Evolutionary conservation across 192 early-diverging fungal species (phyloP).

Genomic region (Martensiomyces pterosporus): DNA sequence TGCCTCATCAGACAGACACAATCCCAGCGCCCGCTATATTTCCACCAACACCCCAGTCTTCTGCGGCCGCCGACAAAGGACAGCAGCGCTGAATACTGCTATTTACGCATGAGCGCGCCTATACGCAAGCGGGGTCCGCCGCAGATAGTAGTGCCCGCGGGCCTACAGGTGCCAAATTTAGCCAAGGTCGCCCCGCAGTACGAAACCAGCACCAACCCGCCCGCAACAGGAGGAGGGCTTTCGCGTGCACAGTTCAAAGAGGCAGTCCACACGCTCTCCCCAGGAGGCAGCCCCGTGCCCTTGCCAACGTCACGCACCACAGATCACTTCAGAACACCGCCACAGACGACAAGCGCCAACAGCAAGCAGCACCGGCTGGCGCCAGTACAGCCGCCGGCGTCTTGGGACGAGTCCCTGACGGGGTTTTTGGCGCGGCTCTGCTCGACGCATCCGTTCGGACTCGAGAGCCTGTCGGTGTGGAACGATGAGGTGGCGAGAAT

Average conservation of each 20-base stretch:
- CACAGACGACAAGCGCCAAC: conserved; percentile 3
- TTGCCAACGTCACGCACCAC: conserved; percentile 31
- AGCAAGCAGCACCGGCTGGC: not conserved
- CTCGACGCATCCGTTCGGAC: conserved; percentile 34
- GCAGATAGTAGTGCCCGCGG: conserved; percentile 12
- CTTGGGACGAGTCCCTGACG: conserved; percentile 32
- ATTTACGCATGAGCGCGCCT: too few species aligned
- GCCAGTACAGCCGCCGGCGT: conserved; percentile 13
- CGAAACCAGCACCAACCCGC: conserved; percentile 1
- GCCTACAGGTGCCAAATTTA: conserved; percentile 26
- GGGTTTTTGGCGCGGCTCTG: conserved; percentile 31
- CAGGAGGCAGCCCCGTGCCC: conserved; percentile 17
- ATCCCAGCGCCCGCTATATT: too few species aligned
- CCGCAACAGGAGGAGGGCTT: conserved; percentile 15
- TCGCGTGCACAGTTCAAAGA: conserved; percentile 21
- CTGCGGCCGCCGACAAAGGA: too few species aligned
- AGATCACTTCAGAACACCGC: conserved; percentile 16
- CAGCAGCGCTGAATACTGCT: too few species aligned
- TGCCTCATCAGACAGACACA: too few species aligned
- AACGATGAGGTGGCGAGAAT: conserved; percentile 41
- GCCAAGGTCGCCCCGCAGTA: conserved; percentile 13
- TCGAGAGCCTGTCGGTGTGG: conserved; percentile 42
- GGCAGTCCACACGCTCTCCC: not conserved
- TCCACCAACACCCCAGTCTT: too few species aligned
- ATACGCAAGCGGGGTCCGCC: conserved; percentile 15